These are phyloP conservation scores for Echinosophora koreensis DNA, from an alignment of 306 rosid species.

Conservation along the genomic window DNA sequence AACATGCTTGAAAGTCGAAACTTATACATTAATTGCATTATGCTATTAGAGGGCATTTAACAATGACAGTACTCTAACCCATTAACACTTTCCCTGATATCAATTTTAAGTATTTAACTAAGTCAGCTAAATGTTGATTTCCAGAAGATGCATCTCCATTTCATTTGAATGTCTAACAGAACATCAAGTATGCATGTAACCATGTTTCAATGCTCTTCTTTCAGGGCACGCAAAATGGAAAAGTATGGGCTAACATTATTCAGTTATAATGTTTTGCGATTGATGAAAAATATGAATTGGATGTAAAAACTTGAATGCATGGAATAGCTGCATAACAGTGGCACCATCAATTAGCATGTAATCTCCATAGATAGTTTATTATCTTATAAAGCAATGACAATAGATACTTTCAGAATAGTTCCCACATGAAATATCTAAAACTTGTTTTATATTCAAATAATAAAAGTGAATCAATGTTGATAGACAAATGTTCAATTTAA, in stretches of 20 bases:
- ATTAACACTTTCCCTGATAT: not conserved
- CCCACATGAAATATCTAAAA: slow-evolving; percentile 6
- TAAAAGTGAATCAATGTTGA: not conserved
- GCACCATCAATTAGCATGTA: not conserved
- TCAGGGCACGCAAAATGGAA: slow-evolving; percentile 22
- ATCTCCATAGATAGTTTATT: not conserved
- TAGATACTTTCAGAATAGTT: slow-evolving; percentile 12
- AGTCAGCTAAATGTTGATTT: slow-evolving; percentile 19
- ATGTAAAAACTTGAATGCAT: slow-evolving; percentile 11
- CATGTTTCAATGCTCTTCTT: not conserved
- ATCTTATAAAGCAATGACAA: not conserved
- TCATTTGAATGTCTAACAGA: slow-evolving; percentile 14
- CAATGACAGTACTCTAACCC: not conserved
- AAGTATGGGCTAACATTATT: not conserved
- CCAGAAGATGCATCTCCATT: slow-evolving; percentile 4
- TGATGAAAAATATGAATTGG: not conserved
- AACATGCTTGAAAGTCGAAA: slow-evolving; percentile 48
- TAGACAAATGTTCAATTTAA: not conserved
- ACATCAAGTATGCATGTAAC: slow-evolving; percentile 14
- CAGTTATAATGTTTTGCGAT: not conserved
- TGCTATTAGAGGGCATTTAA: slow-evolving; percentile 17
- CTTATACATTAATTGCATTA: slow-evolving; percentile 3
- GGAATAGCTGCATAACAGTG: not conserved
- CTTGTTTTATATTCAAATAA: slow-evolving; percentile 12
- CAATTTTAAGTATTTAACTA: slow-evolving; percentile 20